These are phyloP conservation scores for Fusarium sp. DNA, from an alignment of 2,329 filamentous ascomycete genomes.

Conservation along the genomic window DNA sequence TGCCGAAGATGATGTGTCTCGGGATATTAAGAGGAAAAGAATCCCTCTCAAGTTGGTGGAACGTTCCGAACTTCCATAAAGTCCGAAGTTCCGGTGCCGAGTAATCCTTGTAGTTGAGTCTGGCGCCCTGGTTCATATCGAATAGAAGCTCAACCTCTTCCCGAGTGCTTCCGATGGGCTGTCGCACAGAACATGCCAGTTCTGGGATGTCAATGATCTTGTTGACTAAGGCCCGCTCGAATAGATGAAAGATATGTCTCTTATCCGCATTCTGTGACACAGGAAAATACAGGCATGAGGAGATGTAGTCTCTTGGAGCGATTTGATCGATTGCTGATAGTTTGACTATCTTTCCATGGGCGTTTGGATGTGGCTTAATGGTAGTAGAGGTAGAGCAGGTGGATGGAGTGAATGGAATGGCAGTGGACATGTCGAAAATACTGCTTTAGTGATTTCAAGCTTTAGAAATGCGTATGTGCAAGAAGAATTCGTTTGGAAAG, in stretches of 20 bases:
- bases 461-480: not conserved
- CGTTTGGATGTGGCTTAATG: not conserved
- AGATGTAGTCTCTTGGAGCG: constrained; percentile 15
- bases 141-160: constrained; percentile 14
- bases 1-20: constrained; percentile 4
- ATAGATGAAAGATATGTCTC: not conserved
- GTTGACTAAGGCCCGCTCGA: not conserved
- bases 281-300: not conserved
- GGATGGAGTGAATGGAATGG: not conserved
- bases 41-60: not conserved
- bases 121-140: not conserved
- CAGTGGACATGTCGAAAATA: not conserved
- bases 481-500: too few species aligned
- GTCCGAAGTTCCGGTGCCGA: not conserved
- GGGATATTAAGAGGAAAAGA: constrained; percentile 1
- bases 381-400: not conserved
- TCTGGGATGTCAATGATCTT: constrained; percentile 12
- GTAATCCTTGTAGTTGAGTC: constrained; percentile 11
- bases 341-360: not conserved
- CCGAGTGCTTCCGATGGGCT: not conserved
- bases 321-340: constrained; percentile 13
- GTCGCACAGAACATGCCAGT: constrained; percentile 9
- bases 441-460: not conserved
- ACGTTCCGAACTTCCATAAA: not conserved
- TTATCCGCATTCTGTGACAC: not conserved